phyloP scores from a whole-genome alignment of 805 yeast genomes.

The Ogataea sp. region DNA sequence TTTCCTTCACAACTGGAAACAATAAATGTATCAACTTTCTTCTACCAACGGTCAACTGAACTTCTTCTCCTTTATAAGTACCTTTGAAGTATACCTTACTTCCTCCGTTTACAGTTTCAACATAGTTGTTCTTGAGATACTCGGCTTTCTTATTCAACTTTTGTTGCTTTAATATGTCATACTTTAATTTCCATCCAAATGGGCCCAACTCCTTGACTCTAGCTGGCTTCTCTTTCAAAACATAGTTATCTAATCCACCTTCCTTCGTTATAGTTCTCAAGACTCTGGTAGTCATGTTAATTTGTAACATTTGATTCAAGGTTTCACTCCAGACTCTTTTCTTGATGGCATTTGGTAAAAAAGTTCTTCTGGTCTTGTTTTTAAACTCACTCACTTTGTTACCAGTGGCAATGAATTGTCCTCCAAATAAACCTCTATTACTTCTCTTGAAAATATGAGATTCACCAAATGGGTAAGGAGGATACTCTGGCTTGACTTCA shows the following conservation, averaged over 20 bases:
- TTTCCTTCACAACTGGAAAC: constrained; percentile 39
- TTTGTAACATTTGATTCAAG: constrained; percentile 44
- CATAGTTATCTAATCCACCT: constrained; percentile 90
- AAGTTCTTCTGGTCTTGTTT: constrained; percentile 64
- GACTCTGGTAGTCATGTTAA: constrained; percentile 71
- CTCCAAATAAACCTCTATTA: constrained; percentile 87
- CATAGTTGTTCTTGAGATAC: constrained; percentile 25
- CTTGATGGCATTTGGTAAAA: constrained; percentile 74
- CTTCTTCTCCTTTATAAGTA: constrained; percentile 29
- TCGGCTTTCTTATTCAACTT: too few relatives aligned
- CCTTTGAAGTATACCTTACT: constrained; percentile 44
- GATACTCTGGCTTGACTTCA: constrained; percentile 34
- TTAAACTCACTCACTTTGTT: constrained; percentile 68
- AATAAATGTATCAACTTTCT: constrained; percentile 49
- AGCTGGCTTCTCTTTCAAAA: constrained; percentile 80
- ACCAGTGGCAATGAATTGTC: constrained; percentile 70
- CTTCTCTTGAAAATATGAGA: constrained; percentile 73
- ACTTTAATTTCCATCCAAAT: constrained; percentile 85
- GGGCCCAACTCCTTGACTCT: constrained; percentile 90
- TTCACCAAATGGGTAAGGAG: constrained; percentile 74
- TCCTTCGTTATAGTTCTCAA: constrained; percentile 82
- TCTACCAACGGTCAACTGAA: constrained; percentile 53
- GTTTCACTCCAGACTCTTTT: constrained; percentile 82
- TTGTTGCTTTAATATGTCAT: constrained; percentile 48
- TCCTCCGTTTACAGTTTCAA: constrained; percentile 18